A percentile compares a stretch with the other conserved stretches of the same genome.
Conservation (phyloP, 108 stramenopile genomes). For the Pseudonitzschia pungens region DNA sequence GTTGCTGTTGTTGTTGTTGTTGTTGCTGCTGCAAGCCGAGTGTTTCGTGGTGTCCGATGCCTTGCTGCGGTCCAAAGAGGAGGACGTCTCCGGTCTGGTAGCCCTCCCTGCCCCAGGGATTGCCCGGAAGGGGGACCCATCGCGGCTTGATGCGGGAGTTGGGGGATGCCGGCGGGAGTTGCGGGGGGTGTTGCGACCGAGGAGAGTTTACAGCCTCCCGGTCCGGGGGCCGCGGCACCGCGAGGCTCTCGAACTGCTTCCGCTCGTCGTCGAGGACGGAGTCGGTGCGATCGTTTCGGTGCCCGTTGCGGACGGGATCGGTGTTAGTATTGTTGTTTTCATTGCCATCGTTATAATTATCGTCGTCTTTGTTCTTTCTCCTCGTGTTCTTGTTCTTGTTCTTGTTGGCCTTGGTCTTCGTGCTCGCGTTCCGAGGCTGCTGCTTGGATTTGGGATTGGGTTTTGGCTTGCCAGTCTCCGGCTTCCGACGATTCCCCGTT, state of each 20-base stretch:
- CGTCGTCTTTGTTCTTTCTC: not conserved
- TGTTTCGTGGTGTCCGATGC: constrained; percentile 35
- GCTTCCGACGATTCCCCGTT: not conserved
- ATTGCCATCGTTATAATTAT: no score
- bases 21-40: constrained; percentile 24
- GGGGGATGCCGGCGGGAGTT: not conserved
- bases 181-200: not conserved
- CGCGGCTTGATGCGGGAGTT: constrained; percentile 6
- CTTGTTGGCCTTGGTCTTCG: not conserved
- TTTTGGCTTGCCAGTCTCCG: not conserved
- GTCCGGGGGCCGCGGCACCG: constrained; percentile 1
- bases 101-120: constrained; percentile 71
- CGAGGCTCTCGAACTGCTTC: not conserved
- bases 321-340: no score
- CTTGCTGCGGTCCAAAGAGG: constrained; percentile 43
- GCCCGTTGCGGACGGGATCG: no score
- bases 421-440: not conserved
- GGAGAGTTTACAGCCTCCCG: not conserved
- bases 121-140: constrained; percentile 56
- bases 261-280: not conserved
- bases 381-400: not conserved
- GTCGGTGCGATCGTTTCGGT: not conserved
- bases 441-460: not conserved
- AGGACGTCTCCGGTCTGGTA: constrained; percentile 62
- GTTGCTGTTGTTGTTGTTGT: not conserved